These are phyloP conservation scores for Epichloe baconii DNA, from an alignment of 2,329 filamentous ascomycete species.

Conservation along the genomic window DNA sequence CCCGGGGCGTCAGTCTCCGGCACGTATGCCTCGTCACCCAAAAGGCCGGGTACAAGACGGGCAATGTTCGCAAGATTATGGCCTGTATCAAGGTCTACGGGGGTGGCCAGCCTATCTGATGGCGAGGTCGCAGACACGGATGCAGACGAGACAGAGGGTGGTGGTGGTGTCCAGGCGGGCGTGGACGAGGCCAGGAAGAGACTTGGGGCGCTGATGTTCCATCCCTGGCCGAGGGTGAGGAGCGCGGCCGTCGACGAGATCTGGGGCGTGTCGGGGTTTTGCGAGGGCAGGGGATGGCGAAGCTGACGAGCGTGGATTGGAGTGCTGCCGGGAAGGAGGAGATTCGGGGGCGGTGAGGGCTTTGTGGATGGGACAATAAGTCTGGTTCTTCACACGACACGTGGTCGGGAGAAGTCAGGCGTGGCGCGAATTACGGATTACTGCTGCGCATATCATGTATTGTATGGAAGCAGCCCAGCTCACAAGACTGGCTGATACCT, in stretches of 20 bases:
- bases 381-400: no score
- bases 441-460: no score
- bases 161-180: conserved; percentile 12
- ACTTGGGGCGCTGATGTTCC: conserved; percentile 58
- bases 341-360: conserved; percentile 29
- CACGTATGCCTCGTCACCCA: conserved; percentile 58
- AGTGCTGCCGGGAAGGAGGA: conserved; percentile 35
- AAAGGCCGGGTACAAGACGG: conserved; percentile 69
- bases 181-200: conserved; percentile 49
- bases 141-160: background rate
- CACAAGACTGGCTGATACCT: no score
- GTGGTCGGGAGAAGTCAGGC: no score
- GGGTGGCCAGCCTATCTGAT: conserved; percentile 39
- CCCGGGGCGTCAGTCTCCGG: conserved; percentile 30
- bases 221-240: conserved; percentile 69
- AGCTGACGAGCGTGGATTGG: conserved; percentile 44
- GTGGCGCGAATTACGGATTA: no score
- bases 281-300: conserved; percentile 14
- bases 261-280: conserved; percentile 31
- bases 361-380: conserved; percentile 25
- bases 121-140: conserved; percentile 13
- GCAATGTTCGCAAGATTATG: conserved; percentile 69
- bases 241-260: conserved; percentile 47
- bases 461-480: no score
- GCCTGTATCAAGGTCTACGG: conserved; percentile 72